Conservation (phyloP, 2,329 filamentous ascomycete species). For the Phialemoniopsis sp. region DNA sequence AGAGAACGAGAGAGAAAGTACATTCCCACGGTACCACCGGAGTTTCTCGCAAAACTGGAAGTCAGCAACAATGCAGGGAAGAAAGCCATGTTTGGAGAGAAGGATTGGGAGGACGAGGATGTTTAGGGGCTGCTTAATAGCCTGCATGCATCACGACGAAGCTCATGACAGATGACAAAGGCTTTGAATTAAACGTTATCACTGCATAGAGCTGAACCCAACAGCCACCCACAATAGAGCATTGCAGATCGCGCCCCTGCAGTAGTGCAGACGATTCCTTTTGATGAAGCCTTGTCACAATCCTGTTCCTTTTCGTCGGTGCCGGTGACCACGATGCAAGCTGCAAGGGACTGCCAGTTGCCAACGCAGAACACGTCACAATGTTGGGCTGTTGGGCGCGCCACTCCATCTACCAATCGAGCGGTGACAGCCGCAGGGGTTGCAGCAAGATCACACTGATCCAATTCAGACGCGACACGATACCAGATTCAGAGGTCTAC, state of each 20-base stretch:
- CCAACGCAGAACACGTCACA: conserved; percentile 5
- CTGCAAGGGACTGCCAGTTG: conserved; percentile 14
- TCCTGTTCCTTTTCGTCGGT: neutral
- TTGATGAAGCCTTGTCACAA: neutral
- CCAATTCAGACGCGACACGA: too few relatives aligned
- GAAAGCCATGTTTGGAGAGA: conserved; percentile 55
- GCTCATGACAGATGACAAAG: too few relatives aligned
- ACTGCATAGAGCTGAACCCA: too few relatives aligned
- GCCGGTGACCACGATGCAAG: conserved; percentile 5
- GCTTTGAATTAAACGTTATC: too few relatives aligned
- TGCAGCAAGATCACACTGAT: too few relatives aligned
- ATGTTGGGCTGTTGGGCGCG: too few relatives aligned
- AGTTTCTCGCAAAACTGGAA: conserved; percentile 88
- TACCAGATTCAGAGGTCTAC: too few relatives aligned
- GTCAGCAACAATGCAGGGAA: conserved; percentile 36
- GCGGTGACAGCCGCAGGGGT: too few relatives aligned
- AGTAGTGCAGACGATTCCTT: conserved; percentile 6
- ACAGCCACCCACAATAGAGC: too few relatives aligned
- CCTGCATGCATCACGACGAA: too few relatives aligned
- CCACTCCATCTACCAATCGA: too few relatives aligned
- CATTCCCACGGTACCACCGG: conserved; percentile 88
- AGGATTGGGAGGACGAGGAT: conserved; percentile 66
- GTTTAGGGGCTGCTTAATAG: conserved; percentile 24
- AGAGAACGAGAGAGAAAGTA: conserved; percentile 91
- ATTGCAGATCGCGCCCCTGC: neutral